Base-by-base conservation (phyloP, 2,329 filamentous ascomycete genomes). In the Exophiala dermatitidis region DNA sequence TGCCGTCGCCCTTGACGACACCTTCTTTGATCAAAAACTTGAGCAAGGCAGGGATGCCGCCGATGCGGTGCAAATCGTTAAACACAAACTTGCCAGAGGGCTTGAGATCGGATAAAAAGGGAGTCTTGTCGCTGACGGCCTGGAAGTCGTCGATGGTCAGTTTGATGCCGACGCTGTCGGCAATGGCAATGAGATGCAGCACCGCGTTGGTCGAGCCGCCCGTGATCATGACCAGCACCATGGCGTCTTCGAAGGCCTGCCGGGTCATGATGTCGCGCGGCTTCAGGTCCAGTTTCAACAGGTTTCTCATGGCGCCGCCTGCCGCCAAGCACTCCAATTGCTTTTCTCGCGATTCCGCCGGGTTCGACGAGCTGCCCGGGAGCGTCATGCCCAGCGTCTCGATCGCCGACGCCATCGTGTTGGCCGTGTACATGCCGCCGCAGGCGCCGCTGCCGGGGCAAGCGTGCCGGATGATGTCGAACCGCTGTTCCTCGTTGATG, bases 391-490 rank as follows among this genome's bases (percentile, higher is more conserved):
- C 84, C 71, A 88, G 79, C 3, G 80, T 79, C 70, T 87, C 84
- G 59, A 86, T 85, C 28, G 84, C 83, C 6, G 80, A 81, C n/a
- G 84, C 83, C 83, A 87, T 85, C 46, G 84, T 87, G 71, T 87
- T 87, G 51, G 84, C 84, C 2, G 84, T 87, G 71, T 87, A 87
- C 84, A 94, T 94, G 64, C 88, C 88, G 68, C 88, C 88, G 65
- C 88, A 94, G 8, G 88, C 88, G 62, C 88, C 88, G 63, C 83
- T 77, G 36, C 88, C 88, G 28, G 88, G 88, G 70, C 90, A 96
- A 41, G 93, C 90, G 67, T 97, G 78, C 58, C 90, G 82, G 69
- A 96, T 95, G 66, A 97, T 91, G 71, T 97, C 93, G 70, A 90
- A 95, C 48, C 93, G 85, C 73, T 91, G 79, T 66, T 93, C 84